phyloP scores from a whole-genome alignment of 225 moss, liverwort and hornwort species.

The Bryoerythrophyllum caledonicum region DNA sequence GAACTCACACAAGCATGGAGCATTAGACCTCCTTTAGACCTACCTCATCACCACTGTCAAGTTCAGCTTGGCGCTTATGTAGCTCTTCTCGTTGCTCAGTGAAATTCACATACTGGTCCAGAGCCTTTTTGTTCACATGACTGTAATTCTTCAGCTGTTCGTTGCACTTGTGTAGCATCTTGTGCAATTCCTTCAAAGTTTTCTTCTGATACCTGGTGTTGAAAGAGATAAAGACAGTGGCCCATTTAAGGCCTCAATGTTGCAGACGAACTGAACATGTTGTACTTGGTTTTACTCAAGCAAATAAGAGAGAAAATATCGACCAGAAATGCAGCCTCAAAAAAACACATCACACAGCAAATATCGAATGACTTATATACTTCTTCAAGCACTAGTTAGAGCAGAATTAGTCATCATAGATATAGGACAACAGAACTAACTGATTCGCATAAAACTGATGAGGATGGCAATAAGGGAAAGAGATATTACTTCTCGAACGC shows the following conservation, averaged over 20 bases:
- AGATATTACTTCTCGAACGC: constrained; percentile 22
- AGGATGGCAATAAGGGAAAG: background rate
- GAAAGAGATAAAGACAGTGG: background rate
- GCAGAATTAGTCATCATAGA: background rate
- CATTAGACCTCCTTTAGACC: constrained; percentile 7
- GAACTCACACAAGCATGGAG: constrained; percentile 1
- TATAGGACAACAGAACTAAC: background rate
- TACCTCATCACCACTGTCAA: constrained; percentile 27
- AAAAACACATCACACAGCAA: background rate
- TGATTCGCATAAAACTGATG: background rate
- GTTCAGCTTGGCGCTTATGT: constrained; percentile 28
- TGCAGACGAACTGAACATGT: background rate
- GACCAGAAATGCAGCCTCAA: background rate
- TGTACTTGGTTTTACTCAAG: background rate
- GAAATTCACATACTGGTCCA: constrained; percentile 29
- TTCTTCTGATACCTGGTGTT: constrained; percentile 22
- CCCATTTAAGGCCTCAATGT: background rate
- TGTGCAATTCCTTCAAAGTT: constrained; percentile 21
- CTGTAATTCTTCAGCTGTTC: constrained; percentile 29
- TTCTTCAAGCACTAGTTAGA: background rate
- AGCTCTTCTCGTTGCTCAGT: constrained; percentile 27
- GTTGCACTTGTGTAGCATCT: constrained; percentile 28
- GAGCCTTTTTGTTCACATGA: constrained; percentile 28
- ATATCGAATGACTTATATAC: background rate
- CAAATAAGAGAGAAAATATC: background rate